These are phyloP conservation scores for Mikania micrantha DNA, from an alignment of 129 eudicot species.

Conservation along the genomic window DNA sequence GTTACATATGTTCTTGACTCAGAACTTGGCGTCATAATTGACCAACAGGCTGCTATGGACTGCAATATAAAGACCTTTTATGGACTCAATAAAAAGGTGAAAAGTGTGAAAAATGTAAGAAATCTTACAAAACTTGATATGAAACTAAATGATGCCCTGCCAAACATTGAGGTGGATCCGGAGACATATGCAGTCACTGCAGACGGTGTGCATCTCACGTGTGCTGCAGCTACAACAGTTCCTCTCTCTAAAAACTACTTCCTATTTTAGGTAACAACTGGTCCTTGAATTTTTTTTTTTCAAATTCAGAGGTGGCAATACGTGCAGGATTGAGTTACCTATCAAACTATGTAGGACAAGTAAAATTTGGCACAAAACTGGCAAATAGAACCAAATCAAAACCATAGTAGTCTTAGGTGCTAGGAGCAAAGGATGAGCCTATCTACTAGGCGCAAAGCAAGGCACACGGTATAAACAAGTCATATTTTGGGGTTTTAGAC, in stretches of 20 bases:
- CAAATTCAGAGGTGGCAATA: background rate
- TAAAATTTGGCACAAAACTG: too few relatives aligned
- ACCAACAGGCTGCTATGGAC: conserved; percentile 66
- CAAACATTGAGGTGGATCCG: conserved; percentile 76
- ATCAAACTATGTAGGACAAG: background rate
- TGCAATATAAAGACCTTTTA: conserved; percentile 51
- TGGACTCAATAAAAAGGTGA: conserved; percentile 69
- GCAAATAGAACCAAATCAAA: background rate
- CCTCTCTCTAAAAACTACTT: conserved; percentile 86
- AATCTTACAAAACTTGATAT: conserved; percentile 77
- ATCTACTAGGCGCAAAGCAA: too few relatives aligned
- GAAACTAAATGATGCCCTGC: conserved; percentile 95
- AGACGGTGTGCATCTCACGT: conserved; percentile 64
- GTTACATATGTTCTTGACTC: background rate
- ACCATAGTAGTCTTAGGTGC: too few relatives aligned
- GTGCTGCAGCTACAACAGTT: conserved; percentile 69
- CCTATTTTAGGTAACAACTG: conserved; percentile 46
- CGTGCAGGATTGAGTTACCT: background rate
- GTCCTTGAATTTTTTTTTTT: background rate
- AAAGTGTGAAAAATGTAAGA: conserved; percentile 71
- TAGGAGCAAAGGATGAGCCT: too few relatives aligned
- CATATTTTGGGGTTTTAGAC: too few relatives aligned
- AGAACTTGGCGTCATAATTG: background rate
- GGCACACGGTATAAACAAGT: too few relatives aligned
- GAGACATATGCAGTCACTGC: conserved; percentile 83